Evolutionary conservation across 495 filamentous ascomycete species (phyloP).

Genomic region (Venustampulla echinocandica): DNA sequence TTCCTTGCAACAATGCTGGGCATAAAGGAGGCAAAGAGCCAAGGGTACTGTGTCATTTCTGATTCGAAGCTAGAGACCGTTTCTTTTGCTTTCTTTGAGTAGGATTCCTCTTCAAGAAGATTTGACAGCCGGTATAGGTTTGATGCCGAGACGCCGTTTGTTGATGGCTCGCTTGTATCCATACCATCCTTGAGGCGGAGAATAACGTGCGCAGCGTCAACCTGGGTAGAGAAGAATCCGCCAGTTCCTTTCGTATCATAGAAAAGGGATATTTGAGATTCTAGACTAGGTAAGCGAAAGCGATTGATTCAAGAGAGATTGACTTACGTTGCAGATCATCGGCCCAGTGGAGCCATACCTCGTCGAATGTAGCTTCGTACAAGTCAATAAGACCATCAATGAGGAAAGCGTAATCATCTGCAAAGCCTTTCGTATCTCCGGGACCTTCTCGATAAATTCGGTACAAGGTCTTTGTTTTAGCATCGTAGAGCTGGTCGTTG

Average conservation of each 20-base stretch:
- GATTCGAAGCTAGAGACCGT: conserved; percentile 79
- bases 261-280: conserved; percentile 60
- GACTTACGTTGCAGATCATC: conserved; percentile 67
- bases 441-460: conserved; percentile 68
- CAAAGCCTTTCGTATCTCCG: conserved; percentile 69
- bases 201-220: conserved; percentile 59
- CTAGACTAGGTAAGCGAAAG: conserved; percentile 26
- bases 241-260: conserved; percentile 48
- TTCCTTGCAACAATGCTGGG: conserved; percentile 59
- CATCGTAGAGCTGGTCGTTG: conserved; percentile 66
- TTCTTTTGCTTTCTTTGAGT: conserved; percentile 55
- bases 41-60: conserved; percentile 86
- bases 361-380: conserved; percentile 81
- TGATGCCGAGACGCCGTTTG: conserved; percentile 73
- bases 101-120: conserved; percentile 57
- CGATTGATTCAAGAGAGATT: neutral
- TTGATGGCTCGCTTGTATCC: conserved; percentile 80
- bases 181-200: conserved; percentile 89
- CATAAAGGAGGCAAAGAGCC: conserved; percentile 74
- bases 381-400: conserved; percentile 78
- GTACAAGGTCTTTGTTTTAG: conserved; percentile 50
- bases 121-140: conserved; percentile 75
- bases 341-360: conserved; percentile 71
- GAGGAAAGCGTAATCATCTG: conserved; percentile 91
- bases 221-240: conserved; percentile 82